Base-by-base conservation (phyloP, 202 grass and related monocot species). In the Setaria viridis region DNA sequence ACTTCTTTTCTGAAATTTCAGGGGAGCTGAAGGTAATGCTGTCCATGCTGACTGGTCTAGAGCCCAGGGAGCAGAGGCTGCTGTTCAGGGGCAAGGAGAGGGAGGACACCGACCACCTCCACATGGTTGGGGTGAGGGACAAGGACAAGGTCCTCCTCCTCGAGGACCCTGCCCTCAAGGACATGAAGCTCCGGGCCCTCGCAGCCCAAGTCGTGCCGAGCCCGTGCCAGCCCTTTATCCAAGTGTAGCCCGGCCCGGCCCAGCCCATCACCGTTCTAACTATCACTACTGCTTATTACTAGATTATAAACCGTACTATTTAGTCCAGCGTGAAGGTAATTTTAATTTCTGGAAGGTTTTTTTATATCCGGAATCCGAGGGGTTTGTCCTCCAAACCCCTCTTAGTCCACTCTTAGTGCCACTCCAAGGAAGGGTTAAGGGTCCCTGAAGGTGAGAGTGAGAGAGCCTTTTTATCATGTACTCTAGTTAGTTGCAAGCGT, bases 81-180 rank as follows among this genome's bases (percentile, higher is more conserved):
- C n/a, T 98, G 47, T 98, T 98, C 81, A 95, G 84, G 80, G 93
- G 95, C 6, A 98, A 95, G 67, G 95, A 98, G 86, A 95, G 90
- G 83, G 93, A 98, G 33, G 94, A 98, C 74, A 81, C 80, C 0
- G 92, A 99, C 57, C 84, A 97, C 82, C 92, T 99, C 65, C 97
- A 99, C 90, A 99, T 99, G 97, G 87, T 99, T 34, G 92, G 97
- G 49, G 97, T 99, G 30, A 90, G 90, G 66, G 87, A 96, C 71
- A 88, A 78, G 77, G 97, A 97, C 87, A 99, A 99, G 86, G 89
- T 99, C 57, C 80, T 99, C 1, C 80, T 99, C 9, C 71, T 99
- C 0, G 94, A 99, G 90, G 94, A 99, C 74, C 92, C 97, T 45
- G 97, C 90, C 42, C 87, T 90, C 15, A 99, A 93, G 82, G 97